Evolutionary conservation across 1,139 yeast species (phyloP), one percentile per base, ranked within the genome.

Genomic region (Arxiozyma slooffiae): DNA sequence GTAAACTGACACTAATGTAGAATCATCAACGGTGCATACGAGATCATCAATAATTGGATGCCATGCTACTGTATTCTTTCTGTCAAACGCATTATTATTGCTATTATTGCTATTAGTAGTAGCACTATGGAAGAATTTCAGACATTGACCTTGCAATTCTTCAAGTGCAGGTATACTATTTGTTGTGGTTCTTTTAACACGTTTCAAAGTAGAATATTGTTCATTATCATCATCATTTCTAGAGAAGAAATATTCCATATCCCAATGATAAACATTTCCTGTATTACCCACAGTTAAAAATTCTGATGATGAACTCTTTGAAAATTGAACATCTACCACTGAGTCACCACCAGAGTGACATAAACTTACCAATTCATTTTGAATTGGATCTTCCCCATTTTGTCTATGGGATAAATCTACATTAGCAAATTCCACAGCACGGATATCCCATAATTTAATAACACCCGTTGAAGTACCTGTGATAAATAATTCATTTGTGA

Each of bases 241-340:
- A 21, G 60, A 53, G 47, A 63, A 55, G 42, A 61, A 52, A 39
- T 55, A 57, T 39, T 58, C 61, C 50, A 62, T 50, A 49, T 64
- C 65, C 68, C 68, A 64, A 37, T 64, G 68, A 53, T 64, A 63
- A 7, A 64, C 60, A 46, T 61, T 61, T n/a, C 67, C 68, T 11
- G 61, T 52, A 6, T 59, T 60, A 24, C 68, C 67, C n/a, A 64
- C 63, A 8, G 67, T 59, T 11, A 21, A 64, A 40, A 64, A 58
- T 44, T 61, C 62, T 2, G 63, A 56, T 5, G 68, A 59, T 4
- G 60, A 56, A 16, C 60, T 60, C 41, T 53, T 50, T 1, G 64
- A 58, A 48, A 64, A 63, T 50, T 57, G 58, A n/a, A 64, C 56
- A 48, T 63, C 67, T 2, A 57, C 62, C 6, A 64, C 67, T n/a